These are phyloP conservation scores for Apostasia shenzhenica DNA, from an alignment of 106 monocot genomes.

Conservation along the genomic window DNA sequence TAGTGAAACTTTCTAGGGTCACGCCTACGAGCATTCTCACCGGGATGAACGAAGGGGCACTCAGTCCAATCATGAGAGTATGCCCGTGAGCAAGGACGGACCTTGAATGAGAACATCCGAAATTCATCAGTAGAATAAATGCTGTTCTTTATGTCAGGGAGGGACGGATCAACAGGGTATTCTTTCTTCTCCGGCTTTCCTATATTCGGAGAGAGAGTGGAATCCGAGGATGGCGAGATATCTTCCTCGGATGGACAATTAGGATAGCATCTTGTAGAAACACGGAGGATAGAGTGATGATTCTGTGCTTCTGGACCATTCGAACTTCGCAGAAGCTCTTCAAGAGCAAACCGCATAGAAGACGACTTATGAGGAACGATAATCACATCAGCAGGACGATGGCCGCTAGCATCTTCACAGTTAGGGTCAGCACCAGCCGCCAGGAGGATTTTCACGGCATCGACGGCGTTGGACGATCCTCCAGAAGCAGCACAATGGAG, in stretches of 20 bases:
- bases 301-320: not conserved
- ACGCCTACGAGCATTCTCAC: slow-evolving; percentile 73
- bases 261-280: slow-evolving; percentile 26
- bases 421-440: slow-evolving; percentile 44
- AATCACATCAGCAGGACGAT: slow-evolving; percentile 50
- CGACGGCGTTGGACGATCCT: slow-evolving; percentile 32
- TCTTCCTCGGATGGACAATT: slow-evolving; percentile 44
- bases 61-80: slow-evolving; percentile 96
- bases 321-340: slow-evolving; percentile 13
- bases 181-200: slow-evolving; percentile 46
- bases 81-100: slow-evolving; percentile 78
- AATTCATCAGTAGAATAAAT: slow-evolving; percentile 79
- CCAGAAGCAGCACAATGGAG: slow-evolving; percentile 80
- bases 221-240: slow-evolving; percentile 34
- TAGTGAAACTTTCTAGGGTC: slow-evolving; percentile 84
- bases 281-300: slow-evolving; percentile 6
- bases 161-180: slow-evolving; percentile 68
- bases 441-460: slow-evolving; percentile 47
- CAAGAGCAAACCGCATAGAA: slow-evolving; percentile 19
- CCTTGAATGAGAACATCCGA: slow-evolving; percentile 87
- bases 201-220: slow-evolving; percentile 22
- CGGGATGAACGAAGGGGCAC: slow-evolving; percentile 89
- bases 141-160: slow-evolving; percentile 82
- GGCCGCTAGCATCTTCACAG: slow-evolving; percentile 23
- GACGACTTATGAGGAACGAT: slow-evolving; percentile 26